Base-by-base conservation (phyloP, 495 filamentous ascomycete genomes). In the Hypoxylon fragiforme region DNA sequence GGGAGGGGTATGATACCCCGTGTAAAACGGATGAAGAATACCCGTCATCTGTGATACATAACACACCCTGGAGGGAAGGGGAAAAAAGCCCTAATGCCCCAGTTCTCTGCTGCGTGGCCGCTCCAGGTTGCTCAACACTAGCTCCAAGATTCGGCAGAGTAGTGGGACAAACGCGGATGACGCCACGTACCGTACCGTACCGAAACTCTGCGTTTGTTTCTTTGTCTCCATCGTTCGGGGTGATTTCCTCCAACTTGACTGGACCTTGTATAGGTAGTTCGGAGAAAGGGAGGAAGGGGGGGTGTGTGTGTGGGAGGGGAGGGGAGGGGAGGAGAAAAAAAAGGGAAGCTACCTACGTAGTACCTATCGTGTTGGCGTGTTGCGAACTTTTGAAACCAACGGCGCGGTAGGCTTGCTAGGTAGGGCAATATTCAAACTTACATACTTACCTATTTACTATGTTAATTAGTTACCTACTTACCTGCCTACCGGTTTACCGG, bases 181-280 rank as follows among this genome's bases (percentile, higher is more conserved):
- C 65, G 65, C 65, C 51, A 67, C 64, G 64, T 57, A 67, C 64
- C 64, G 63, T 60, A 63, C 63, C 63, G 64, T 52, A 57, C 58
- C 58, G 58, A 62, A 62, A 57, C 52, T 53, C 15, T 62, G 19
- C 47, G 37, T 62, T 28, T 57, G 43, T 28, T 6, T 4, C 9
- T 11, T 32, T 54, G 3, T 61, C 51, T 48, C 51, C 57, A 55
- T 61, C 26, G 36, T 40, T 52, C 47, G 51, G 57, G 57, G 34
- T 14, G 21, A 46, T 41, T 45, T 45, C 8, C 11, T 40, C 24
- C 15, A 31, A 31, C 24, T 50, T 26, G 32, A 49, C 48, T 51
- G 13, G 43, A 28, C 9, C 24, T 28, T 9, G 4, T 28, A 28
- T 28, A 4, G 24, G 24, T 9, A 35, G 31, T n/a, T n/a, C n/a